Conservation (phyloP, 2,329 filamentous ascomycete species). For the Colletotrichum lentis region DNA sequence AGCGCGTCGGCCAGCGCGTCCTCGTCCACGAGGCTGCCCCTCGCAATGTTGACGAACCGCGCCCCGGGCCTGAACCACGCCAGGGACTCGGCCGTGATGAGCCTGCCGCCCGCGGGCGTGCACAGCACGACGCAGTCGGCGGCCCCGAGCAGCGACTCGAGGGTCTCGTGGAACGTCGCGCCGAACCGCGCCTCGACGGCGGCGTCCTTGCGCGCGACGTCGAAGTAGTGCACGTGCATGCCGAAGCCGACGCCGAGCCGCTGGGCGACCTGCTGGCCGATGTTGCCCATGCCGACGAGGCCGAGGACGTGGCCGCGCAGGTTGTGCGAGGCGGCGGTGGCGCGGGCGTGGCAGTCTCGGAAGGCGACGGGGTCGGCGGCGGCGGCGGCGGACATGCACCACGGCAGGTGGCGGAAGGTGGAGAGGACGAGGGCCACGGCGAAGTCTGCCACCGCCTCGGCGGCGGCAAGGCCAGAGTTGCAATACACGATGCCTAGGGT, state of each 20-base stretch:
- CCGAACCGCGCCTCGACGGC: conserved; percentile 52
- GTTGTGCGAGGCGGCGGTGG: conserved; percentile 69
- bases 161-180: conserved; percentile 59
- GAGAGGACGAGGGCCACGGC: conserved; percentile 73
- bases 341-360: conserved; percentile 65
- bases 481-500: conserved; percentile 71
- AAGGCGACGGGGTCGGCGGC: conserved; percentile 54
- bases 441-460: conserved; percentile 77
- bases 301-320: conserved; percentile 69
- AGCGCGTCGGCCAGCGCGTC: conserved; percentile 68
- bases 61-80: conserved; percentile 61
- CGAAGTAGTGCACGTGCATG: conserved; percentile 72
- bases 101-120: conserved; percentile 60
- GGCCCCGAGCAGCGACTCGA: conserved; percentile 60
- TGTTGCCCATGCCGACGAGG: conserved; percentile 74
- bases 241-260: conserved; percentile 62
- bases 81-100: conserved; percentile 61
- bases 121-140: conserved; percentile 71
- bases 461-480: conserved; percentile 74
- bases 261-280: conserved; percentile 69
- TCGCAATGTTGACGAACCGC: conserved; percentile 71
- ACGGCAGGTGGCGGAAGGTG: conserved; percentile 73
- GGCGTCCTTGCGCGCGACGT: conserved; percentile 60
- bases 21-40: conserved; percentile 72
- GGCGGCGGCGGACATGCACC: conserved; percentile 65